A percentile compares a stretch with the other conserved stretches of the same genome.
phyloP scores from a whole-genome alignment of 1,139 yeast genomes.

The Keqinozyma sinolaborantium region DNA sequence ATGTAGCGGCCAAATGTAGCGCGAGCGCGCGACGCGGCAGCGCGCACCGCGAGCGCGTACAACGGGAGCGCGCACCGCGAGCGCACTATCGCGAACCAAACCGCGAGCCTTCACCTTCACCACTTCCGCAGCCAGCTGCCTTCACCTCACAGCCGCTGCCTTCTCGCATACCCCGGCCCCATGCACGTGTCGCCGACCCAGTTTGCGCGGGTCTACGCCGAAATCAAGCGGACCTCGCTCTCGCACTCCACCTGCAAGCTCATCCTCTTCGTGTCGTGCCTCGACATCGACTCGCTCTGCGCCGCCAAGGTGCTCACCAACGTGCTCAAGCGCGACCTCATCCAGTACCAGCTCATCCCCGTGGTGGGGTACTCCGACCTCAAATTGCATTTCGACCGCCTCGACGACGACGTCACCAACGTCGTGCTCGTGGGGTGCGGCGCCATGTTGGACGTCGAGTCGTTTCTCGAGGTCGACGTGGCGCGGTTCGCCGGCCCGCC shows the following conservation, averaged over 20 bases:
- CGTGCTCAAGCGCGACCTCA: conserved; percentile 72
- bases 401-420: conserved; percentile 77
- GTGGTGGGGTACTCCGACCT: conserved; percentile 91
- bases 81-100: too few species aligned
- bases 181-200: conserved; percentile 68
- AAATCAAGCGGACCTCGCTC: conserved; percentile 58
- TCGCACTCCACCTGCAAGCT: conserved; percentile 90
- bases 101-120: too few species aligned
- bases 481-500: conserved; percentile 30
- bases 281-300: conserved; percentile 90
- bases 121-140: background rate
- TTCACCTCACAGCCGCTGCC: conserved; percentile 1
- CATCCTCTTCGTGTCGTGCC: conserved; percentile 84
- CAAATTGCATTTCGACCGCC: conserved; percentile 52
- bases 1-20: too few species aligned
- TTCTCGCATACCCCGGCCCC: conserved; percentile 1
- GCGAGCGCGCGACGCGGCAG: conserved; percentile 3
- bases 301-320: conserved; percentile 75
- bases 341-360: conserved; percentile 87
- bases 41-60: conserved; percentile 1
- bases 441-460: conserved; percentile 85
- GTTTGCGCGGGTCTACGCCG: conserved; percentile 56
- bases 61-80: too few species aligned
- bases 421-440: conserved; percentile 90
- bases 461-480: conserved; percentile 66